These are phyloP conservation scores for Dothiorella sarmentorum DNA, from an alignment of 2,329 filamentous ascomycete genomes.

Conservation along the genomic window DNA sequence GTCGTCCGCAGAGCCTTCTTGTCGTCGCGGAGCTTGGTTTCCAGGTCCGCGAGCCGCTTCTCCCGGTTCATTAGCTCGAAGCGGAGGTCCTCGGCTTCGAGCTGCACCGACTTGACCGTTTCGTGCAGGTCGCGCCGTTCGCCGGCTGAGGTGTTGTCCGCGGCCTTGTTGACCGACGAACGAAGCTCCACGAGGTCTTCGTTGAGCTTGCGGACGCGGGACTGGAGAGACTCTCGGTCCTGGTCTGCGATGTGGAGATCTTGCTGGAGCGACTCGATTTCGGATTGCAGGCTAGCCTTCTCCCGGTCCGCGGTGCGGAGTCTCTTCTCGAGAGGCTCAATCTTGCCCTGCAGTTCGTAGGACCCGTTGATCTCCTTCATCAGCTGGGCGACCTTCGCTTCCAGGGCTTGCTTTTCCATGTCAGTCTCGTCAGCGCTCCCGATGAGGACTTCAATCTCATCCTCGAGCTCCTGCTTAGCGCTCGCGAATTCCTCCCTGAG, in stretches of 20 bases:
- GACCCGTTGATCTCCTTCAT: conserved; percentile 26
- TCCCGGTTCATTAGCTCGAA: conserved; percentile 27
- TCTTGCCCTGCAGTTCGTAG: conserved; percentile 52
- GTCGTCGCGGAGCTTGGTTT: conserved; percentile 21
- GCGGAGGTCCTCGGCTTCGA: conserved; percentile 56
- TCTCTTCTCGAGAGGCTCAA: conserved; percentile 38
- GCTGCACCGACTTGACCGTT: conserved; percentile 60
- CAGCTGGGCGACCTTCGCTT: conserved; percentile 51
- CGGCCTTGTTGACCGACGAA: conserved; percentile 39
- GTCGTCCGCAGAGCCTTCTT: conserved; percentile 42
- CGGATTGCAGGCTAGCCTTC: conserved; percentile 35
- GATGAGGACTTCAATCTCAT: conserved; percentile 51
- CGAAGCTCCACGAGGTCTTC: conserved; percentile 56
- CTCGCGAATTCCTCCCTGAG: conserved; percentile 45
- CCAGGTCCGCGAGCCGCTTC: conserved; percentile 20
- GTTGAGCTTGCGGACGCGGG: conserved; percentile 55
- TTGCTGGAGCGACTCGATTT: conserved; percentile 33
- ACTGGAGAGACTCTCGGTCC: conserved; percentile 44
- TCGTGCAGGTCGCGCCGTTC: conserved; percentile 60
- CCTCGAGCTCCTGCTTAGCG: conserved; percentile 41
- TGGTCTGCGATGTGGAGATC: conserved; percentile 36
- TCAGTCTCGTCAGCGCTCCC: conserved; percentile 41
- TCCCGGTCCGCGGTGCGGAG: conserved; percentile 34
- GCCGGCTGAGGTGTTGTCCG: conserved; percentile 45
- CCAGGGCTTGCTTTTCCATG: conserved; percentile 54